These are phyloP conservation scores for Fusarium temperatum DNA, from an alignment of 2,329 filamentous ascomycete species.

Conservation along the genomic window DNA sequence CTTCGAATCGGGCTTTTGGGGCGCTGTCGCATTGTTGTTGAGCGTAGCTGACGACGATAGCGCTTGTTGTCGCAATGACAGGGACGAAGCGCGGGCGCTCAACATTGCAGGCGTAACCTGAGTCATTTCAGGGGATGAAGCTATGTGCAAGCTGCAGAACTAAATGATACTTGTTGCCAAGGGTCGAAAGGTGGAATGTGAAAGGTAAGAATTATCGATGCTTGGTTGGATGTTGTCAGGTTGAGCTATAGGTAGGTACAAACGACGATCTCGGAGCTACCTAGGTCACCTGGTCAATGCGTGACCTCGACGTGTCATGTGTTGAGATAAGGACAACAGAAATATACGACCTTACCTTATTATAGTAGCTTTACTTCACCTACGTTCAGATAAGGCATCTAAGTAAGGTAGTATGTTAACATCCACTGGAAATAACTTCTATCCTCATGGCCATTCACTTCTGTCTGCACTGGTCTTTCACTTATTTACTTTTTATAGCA, in stretches of 20 bases:
- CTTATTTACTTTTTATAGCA: neutral
- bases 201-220: neutral
- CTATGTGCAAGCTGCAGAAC: conserved; percentile 9
- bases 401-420: neutral
- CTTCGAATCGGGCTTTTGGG: conserved; percentile 27
- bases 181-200: neutral
- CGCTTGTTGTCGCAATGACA: conserved; percentile 56
- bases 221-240: conserved; percentile 11
- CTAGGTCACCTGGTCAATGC: conserved; percentile 32
- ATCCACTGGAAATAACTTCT: neutral
- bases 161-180: neutral
- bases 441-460: too few species aligned
- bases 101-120: conserved; percentile 56
- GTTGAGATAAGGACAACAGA: neutral
- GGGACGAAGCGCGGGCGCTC: conserved; percentile 54
- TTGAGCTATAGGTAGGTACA: neutral
- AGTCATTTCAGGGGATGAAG: conserved; percentile 50
- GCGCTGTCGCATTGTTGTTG: conserved; percentile 42
- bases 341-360: neutral
- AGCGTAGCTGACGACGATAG: conserved; percentile 39
- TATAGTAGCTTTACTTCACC: neutral
- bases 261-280: conserved; percentile 25
- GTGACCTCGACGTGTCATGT: conserved; percentile 17
- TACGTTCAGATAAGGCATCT: neutral
- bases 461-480: neutral